Base-by-base conservation (phyloP, 2,329 filamentous ascomycete species). In the Alternaria solani region DNA sequence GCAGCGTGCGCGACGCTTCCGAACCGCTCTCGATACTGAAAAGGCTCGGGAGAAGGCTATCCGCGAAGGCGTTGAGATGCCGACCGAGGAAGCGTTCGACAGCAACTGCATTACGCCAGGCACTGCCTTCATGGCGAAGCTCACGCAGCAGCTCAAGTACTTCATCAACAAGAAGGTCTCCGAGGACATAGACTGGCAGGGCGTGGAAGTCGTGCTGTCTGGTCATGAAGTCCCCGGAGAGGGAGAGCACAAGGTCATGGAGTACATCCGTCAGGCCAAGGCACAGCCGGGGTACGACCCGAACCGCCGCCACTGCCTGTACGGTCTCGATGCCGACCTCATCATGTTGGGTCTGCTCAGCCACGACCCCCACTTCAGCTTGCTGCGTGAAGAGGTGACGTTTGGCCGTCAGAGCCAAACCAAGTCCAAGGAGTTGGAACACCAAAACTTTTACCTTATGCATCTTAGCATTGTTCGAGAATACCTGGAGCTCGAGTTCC, bases 181-280 rank as follows among this genome's bases (percentile, higher is more conserved):
- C 2, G 94, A 99, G 79, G 95, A 99, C 78, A 88, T 90, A 48
- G 95, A 99, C 73, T 99, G 95, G 95, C 95, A 99, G 81, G 92
- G 92, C 61, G 95, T 96, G 67, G 94, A 98, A 76, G 90, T 99
- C 70, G 93, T 99, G 54, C 86, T 99, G 60, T 99, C 95, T 6
- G 95, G 96, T 55, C 96, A 99, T 76, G 96, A 99, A 80, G 94
- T 98, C 26, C 95, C 95, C 7, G 95, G 95, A 71, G 96, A 99
- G 81, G 95, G 95, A 72, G 95, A 99, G 80, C 95, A 99, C 84
- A 99, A 99, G 83, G 97, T 99, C 81, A 99, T 99, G 95, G 96
- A 99, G 81, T 99, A 99, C 80, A 99, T 99, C 79, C 91, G 95
- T 70, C 92, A 96, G 80, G 92, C 95, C 64, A 98, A 98, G 84